phyloP scores from a whole-genome alignment of 805 yeast species.

The Hanseniaspora valbyensis region DNA sequence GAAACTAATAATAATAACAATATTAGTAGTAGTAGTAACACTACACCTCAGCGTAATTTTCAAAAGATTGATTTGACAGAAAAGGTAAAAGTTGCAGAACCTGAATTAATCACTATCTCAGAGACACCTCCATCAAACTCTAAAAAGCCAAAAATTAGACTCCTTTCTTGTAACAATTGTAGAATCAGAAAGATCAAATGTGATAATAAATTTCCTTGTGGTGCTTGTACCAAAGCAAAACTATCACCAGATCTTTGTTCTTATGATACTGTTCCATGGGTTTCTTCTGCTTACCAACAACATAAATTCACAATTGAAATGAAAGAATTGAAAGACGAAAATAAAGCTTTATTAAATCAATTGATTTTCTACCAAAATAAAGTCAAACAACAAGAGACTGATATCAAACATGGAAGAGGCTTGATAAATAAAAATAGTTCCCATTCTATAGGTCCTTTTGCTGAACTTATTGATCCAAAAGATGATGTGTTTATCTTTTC shows the following conservation, averaged over 20 bases:
- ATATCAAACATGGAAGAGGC: neutral
- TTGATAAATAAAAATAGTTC: neutral
- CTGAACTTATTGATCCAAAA: neutral
- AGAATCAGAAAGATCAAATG: constrained; percentile 40
- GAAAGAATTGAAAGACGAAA: neutral
- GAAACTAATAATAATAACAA: too few relatives aligned
- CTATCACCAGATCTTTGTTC: constrained; percentile 1
- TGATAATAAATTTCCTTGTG: constrained; percentile 40
- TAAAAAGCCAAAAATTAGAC: neutral
- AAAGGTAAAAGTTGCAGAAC: neutral
- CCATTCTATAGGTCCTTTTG: neutral
- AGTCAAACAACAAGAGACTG: neutral
- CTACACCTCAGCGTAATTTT: too few relatives aligned
- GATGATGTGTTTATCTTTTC: neutral
- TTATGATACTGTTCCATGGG: constrained; percentile 14
- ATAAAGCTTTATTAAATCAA: neutral
- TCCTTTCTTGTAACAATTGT: constrained; percentile 23
- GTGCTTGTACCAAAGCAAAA: constrained; percentile 28
- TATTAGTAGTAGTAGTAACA: too few relatives aligned
- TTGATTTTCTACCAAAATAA: neutral
- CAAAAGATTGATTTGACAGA: neutral
- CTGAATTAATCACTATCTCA: neutral
- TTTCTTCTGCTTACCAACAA: constrained; percentile 1
- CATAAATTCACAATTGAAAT: neutral
- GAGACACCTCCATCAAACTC: neutral